These are phyloP conservation scores for Ensete ventricosum DNA, from an alignment of 176 grass and related monocot genomes.

Conservation along the genomic window DNA sequence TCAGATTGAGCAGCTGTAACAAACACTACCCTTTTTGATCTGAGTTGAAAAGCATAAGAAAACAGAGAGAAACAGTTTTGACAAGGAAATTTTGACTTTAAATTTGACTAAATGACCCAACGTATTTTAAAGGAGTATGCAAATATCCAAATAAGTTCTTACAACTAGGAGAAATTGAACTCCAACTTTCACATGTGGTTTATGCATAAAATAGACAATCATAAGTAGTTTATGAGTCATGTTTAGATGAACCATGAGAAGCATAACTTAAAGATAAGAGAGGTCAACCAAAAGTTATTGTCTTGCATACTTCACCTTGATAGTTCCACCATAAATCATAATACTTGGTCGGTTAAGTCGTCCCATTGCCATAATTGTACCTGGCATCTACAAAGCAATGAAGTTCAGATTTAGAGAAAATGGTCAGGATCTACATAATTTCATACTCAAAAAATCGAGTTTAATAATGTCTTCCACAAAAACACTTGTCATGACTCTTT, in stretches of 20 bases:
- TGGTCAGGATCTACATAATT: background rate
- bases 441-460: background rate
- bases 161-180: no score
- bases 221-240: background rate
- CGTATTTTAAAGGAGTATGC: no score
- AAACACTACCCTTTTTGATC: background rate
- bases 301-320: slow-evolving; percentile 46
- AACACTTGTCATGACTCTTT: no score
- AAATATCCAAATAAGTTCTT: no score
- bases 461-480: background rate
- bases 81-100: no score
- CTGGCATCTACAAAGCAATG: slow-evolving; percentile 59
- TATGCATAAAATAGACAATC: no score
- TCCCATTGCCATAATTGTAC: slow-evolving; percentile 99
- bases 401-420: background rate
- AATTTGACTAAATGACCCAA: no score
- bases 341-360: slow-evolving; percentile 90
- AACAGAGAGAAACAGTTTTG: no score
- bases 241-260: background rate
- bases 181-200: no score
- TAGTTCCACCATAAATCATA: slow-evolving; percentile 97
- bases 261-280: background rate
- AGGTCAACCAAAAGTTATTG: background rate
- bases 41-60: no score
- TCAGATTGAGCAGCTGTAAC: background rate